These are phyloP conservation scores for Lachnum nothofagi DNA, from an alignment of 2,329 filamentous ascomycete genomes.

Conservation along the genomic window DNA sequence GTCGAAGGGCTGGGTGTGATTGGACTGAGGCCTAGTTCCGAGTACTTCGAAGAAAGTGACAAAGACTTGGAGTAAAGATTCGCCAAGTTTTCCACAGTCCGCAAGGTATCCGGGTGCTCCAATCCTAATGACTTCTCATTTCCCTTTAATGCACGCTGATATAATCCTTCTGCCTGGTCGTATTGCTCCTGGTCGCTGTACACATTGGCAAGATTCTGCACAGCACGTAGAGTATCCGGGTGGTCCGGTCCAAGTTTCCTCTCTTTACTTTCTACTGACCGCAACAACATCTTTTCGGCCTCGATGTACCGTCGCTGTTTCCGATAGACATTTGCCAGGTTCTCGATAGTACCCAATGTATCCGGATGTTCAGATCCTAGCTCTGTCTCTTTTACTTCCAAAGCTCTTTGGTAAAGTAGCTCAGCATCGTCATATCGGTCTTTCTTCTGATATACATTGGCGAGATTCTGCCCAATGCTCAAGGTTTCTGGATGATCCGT, in stretches of 20 bases:
- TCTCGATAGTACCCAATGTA: conserved; percentile 6
- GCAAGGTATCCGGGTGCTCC: conserved; percentile 14
- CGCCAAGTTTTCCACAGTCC: background rate
- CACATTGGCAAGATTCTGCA: conserved; percentile 14
- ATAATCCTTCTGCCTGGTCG: conserved; percentile 14
- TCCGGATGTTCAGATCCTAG: conserved; percentile 10
- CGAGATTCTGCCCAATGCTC: conserved; percentile 4
- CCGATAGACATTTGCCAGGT: background rate
- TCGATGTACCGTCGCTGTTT: conserved; percentile 9
- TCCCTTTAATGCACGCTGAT: conserved; percentile 8
- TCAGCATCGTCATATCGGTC: conserved; percentile 5
- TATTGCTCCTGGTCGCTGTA: conserved; percentile 3
- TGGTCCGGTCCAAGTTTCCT: conserved; percentile 16
- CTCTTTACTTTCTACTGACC: conserved; percentile 10
- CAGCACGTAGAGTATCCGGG: conserved; percentile 14
- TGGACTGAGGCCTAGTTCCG: too few species aligned
- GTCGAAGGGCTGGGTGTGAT: too few species aligned
- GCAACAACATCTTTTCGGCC: conserved; percentile 12
- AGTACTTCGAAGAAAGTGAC: too few species aligned
- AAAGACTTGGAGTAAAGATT: too few species aligned
- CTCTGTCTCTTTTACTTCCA: conserved; percentile 6
- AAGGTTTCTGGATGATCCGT: conserved; percentile 10
- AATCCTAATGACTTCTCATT: conserved; percentile 4
- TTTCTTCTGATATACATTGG: background rate
- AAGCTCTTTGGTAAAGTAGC: background rate